Evolutionary conservation across 1,284 basidiomycete species (phyloP).

Genomic region (Cystobasidium sp.): DNA sequence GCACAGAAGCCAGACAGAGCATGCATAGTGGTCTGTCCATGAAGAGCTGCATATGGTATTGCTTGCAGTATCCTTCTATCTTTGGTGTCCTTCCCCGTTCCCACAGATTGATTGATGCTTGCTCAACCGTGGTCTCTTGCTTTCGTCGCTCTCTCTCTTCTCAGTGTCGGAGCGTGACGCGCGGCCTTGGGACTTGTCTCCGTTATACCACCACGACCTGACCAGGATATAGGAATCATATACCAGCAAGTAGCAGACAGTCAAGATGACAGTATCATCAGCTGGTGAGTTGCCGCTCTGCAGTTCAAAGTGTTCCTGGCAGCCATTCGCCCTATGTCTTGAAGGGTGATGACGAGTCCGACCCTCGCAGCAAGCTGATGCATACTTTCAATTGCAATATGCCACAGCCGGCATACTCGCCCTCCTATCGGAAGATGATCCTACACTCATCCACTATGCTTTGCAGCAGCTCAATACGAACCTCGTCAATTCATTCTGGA

Average conservation of each 20-base stretch:
- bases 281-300: slow-evolving; percentile 27
- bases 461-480: slow-evolving; percentile 73
- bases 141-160: no score
- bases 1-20: background rate
- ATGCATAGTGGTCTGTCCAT: no score
- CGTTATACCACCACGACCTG: no score
- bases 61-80: background rate
- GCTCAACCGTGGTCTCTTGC: no score
- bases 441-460: slow-evolving; percentile 84
- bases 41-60: no score
- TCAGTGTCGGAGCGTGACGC: no score
- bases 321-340: background rate
- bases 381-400: background rate
- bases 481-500: slow-evolving; percentile 92
- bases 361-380: background rate
- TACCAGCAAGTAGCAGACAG: no score
- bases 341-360: background rate
- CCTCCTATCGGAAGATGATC: slow-evolving; percentile 82
- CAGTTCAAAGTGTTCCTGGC: slow-evolving; percentile 2
- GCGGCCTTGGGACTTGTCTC: no score
- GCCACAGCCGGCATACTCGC: slow-evolving; percentile 72
- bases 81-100: background rate
- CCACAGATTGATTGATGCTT: background rate
- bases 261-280: slow-evolving; percentile 35
- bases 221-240: no score